A percentile compares a stretch with the other conserved stretches of the same genome.
These are phyloP conservation scores for Syzygium oleosum DNA, from an alignment of 345 rosid species.

Conservation along the genomic window DNA sequence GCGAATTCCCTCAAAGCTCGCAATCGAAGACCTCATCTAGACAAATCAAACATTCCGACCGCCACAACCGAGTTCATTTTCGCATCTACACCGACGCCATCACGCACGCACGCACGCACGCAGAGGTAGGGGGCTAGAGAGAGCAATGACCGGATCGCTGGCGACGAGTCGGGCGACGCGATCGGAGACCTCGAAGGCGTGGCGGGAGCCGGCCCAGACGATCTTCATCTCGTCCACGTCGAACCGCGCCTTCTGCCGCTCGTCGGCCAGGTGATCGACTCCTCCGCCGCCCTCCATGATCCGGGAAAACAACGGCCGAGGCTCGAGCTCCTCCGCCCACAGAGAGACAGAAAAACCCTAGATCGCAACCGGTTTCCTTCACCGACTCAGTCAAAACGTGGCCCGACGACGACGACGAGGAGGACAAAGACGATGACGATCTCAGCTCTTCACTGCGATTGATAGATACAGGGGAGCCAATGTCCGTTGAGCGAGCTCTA, in stretches of 20 bases:
- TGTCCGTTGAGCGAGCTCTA: too few species aligned
- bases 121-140: not conserved
- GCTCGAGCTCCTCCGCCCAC: not conserved
- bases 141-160: conserved; percentile 65
- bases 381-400: not conserved
- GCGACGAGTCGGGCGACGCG: conserved; percentile 89
- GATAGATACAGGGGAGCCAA: not conserved
- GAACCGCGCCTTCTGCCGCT: conserved; percentile 74
- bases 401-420: not conserved
- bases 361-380: not conserved
- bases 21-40: not conserved
- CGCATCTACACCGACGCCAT: not conserved
- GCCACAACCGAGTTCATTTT: not conserved
- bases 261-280: conserved; percentile 56
- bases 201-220: conserved; percentile 95
- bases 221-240: conserved; percentile 89
- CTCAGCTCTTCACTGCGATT: not conserved
- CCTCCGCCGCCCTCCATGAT: conserved; percentile 1
- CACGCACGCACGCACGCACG: not conserved
- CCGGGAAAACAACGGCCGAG: not conserved
- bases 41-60: not conserved
- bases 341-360: not conserved
- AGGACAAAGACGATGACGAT: not conserved
- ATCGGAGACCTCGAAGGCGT: conserved; percentile 66
- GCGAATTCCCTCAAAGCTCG: not conserved